Base-by-base conservation (phyloP, 176 grass and related monocot species). In the Lolium perenne region DNA sequence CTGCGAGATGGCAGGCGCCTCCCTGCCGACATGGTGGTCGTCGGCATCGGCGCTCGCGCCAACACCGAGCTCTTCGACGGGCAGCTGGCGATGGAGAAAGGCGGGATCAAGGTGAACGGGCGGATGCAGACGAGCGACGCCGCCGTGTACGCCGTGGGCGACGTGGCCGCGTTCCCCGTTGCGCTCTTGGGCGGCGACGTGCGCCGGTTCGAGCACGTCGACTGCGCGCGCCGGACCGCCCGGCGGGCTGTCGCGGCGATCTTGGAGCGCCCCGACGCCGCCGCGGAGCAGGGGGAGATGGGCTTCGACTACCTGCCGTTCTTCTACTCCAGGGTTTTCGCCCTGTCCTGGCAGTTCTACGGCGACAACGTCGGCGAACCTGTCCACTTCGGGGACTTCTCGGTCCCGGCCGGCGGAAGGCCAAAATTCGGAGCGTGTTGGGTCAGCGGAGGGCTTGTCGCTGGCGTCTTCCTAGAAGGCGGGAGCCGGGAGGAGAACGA, bases 261-360 rank as follows among this genome's bases (percentile, higher is more conserved):
- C 45, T 72, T 95, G 88, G 70, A 85, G 11, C 41, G 74, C n/a
- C 10, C 80, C 45, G 68, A 50, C 14, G 49, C 3, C 49, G 83
- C 86, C 53, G 82, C n/a, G 29, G 21, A 13, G 53, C 10, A 20
- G 20, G 86, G 93, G 45, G 69, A 76, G 45, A 74, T 20, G 26
- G 8, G 15, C 74, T 55, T 94, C 47, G 88, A 94, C 48, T 98
- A 95, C 58, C 49, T 95, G 47, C 96, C 96, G 1, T 98, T 94
- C 90, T 95, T 98, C 74, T 98, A 98, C 86, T 98, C 93, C 38
- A 90, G 93, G 85, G 88, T 92, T 18, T 98, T 98, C 84, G 41
- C 35, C 10, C 85, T 98, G n/a, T 95, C 91, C 2, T 98, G 96
- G 96, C 90, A 86, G 83, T 98, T 98, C 86, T 95, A 94, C 73